Evolutionary conservation across 768 basidiomycete species (phyloP).

Genomic region (Wakefieldia striispora): DNA sequence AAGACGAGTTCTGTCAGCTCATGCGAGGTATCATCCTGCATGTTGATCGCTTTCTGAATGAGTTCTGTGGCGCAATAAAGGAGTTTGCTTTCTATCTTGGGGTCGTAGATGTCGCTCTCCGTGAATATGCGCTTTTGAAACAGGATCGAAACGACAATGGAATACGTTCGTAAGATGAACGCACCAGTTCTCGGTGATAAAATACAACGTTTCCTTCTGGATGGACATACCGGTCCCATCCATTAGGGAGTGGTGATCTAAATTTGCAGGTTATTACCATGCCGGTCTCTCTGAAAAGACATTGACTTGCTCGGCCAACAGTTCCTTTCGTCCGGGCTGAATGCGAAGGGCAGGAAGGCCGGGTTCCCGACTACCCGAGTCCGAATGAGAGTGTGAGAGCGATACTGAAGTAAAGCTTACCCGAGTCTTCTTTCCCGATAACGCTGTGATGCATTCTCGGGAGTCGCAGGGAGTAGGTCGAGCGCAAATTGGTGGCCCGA

Average conservation of each 20-base stretch:
- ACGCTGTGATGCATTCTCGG: constrained; percentile 11
- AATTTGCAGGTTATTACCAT: neutral
- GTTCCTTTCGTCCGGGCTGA: constrained; percentile 6
- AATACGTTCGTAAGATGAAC: no score
- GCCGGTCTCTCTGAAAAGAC: neutral
- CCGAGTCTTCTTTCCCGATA: constrained; percentile 1
- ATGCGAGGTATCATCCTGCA: neutral
- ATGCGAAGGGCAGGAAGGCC: neutral
- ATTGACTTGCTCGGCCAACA: constrained; percentile 8
- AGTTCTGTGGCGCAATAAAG: constrained; percentile 6
- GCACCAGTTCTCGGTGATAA: neutral
- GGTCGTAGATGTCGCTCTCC: constrained; percentile 5
- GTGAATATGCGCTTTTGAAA: constrained; percentile 13
- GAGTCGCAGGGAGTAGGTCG: constrained; percentile 4
- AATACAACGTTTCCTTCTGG: neutral
- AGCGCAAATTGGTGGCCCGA: neutral
- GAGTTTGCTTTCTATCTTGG: neutral
- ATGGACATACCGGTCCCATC: constrained; percentile 5
- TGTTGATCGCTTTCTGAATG: constrained; percentile 1
- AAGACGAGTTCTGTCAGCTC: constrained; percentile 3
- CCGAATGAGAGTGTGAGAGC: neutral
- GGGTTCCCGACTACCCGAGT: neutral
- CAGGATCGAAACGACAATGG: no score
- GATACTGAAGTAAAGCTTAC: no score
- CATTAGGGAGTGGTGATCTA: neutral